phyloP scores from a whole-genome alignment of 1,139 yeast genomes.

The Blastobotrys malaysiensis region DNA sequence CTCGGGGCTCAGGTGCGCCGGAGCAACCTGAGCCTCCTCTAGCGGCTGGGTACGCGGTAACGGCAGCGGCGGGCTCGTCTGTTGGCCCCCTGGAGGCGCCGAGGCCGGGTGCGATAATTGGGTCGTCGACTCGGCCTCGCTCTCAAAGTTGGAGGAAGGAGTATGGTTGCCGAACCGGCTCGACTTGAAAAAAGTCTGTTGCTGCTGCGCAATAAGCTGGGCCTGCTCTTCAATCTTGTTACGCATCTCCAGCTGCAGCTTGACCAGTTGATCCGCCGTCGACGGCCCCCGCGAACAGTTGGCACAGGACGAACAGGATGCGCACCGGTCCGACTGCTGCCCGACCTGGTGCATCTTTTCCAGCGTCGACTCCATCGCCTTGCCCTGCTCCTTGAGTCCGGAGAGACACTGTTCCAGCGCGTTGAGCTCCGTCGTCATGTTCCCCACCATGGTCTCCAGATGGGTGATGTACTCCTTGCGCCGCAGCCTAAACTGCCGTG shows the following conservation, averaged over 20 bases:
- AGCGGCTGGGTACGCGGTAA: background rate
- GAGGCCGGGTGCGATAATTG: too few relatives aligned
- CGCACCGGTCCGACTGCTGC: background rate
- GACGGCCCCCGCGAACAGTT: constrained; percentile 3
- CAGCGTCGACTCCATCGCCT: constrained; percentile 6
- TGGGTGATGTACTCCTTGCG: constrained; percentile 32
- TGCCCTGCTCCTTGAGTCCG: constrained; percentile 12
- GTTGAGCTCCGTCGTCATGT: constrained; percentile 23
- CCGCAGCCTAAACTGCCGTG: constrained; percentile 32
- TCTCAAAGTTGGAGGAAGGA: background rate
- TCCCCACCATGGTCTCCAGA: constrained; percentile 27
- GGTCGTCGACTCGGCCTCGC: background rate
- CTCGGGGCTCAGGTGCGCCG: background rate
- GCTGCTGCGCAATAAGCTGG: background rate
- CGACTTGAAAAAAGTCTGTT: background rate
- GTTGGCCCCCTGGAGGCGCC: background rate
- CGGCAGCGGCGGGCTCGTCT: background rate
- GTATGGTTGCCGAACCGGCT: background rate
- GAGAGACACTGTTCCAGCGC: constrained; percentile 19
- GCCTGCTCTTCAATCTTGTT: background rate
- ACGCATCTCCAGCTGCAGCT: background rate
- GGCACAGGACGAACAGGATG: constrained; percentile 8
- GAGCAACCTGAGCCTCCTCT: background rate
- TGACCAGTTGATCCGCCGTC: background rate
- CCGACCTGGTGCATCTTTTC: background rate